phyloP scores from a whole-genome alignment of 495 filamentous ascomycete species.

The Oleoguttula mirabilis region DNA sequence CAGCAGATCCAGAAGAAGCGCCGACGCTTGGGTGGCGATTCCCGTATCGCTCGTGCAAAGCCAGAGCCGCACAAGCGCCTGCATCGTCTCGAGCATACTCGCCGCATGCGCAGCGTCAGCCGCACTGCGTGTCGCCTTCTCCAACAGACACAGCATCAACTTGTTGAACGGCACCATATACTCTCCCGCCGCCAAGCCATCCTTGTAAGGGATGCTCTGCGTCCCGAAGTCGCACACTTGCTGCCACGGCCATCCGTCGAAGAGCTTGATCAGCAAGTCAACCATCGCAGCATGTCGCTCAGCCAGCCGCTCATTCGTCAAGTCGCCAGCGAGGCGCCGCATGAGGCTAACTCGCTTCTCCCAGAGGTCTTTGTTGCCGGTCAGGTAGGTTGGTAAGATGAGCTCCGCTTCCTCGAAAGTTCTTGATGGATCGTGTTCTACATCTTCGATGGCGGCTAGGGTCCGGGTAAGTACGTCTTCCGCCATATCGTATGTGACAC shows the following conservation, averaged over 20 bases:
- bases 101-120: slow-evolving; percentile 59
- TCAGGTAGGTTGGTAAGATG: slow-evolving; percentile 8
- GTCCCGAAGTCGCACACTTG: slow-evolving; percentile 42
- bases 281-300: slow-evolving; percentile 42
- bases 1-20: slow-evolving; percentile 57
- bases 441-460: too few relatives aligned
- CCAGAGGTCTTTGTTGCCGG: not conserved
- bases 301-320: slow-evolving; percentile 24
- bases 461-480: too few relatives aligned
- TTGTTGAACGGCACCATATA: slow-evolving; percentile 48
- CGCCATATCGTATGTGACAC: too few relatives aligned
- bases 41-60: slow-evolving; percentile 57
- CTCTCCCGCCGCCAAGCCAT: slow-evolving; percentile 41
- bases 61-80: slow-evolving; percentile 55
- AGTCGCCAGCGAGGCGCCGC: slow-evolving; percentile 13
- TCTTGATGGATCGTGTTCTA: too few relatives aligned
- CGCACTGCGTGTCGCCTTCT: slow-evolving; percentile 51
- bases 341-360: slow-evolving; percentile 6
- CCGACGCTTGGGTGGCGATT: slow-evolving; percentile 56
- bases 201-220: slow-evolving; percentile 30
- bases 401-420: slow-evolving; percentile 17
- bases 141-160: slow-evolving; percentile 56
- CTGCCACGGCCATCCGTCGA: slow-evolving; percentile 39
- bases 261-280: slow-evolving; percentile 41
- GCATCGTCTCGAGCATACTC: slow-evolving; percentile 48